Evolutionary conservation across 2,329 filamentous ascomycete genomes (phyloP), one percentile per base, ranked within the genome.

Genomic region (Teratosphaeria zuluensis): DNA sequence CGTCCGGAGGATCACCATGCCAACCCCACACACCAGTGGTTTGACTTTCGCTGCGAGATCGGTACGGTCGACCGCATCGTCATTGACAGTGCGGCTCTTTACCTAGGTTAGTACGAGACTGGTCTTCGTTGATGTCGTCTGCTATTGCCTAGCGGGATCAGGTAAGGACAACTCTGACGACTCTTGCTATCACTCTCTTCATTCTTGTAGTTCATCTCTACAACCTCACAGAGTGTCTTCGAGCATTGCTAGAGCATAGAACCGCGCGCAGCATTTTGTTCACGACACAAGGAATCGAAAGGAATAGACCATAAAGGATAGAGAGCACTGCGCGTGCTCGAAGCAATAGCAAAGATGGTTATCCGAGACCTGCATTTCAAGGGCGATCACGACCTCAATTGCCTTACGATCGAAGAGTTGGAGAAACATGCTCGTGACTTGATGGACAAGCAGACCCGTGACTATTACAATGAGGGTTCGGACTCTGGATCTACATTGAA

Each of bases 401-500:
- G 74, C 68, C 71, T 77, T 51, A 74, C 73, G n/a, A 75, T 77
- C 58, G 58, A 64, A 19, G 75, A 77, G 61, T 70, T 77, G 32
- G 72, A 75, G 60, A 54, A 61, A 31, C 71, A 72, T 61, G 73
- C 75, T n/a, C 66, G 69, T 56, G 60, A 65, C 48, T 58, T 65
- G 38, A 74, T 74, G 72, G 71, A 74, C 65, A 73, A 73, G 66
- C 70, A 73, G 59, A 73, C 71, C 7, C 64, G 71, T 16, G 72
- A 73, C 63, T 74, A 73, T 62, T 73, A 73, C 68, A 74, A 73
- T 57, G 71, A 73, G 61, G 71, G 71, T 53, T 68, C 71, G 33
- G 71, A 73, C 61, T 69, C 66, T 14, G 70, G 71, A 35, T 69
- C 67, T n/a, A 74, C 72, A 3, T 61, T 74, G 4, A 62, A 61